Base-by-base conservation (phyloP, 306 rosid genomes). In the Vigna trinervia region DNA sequence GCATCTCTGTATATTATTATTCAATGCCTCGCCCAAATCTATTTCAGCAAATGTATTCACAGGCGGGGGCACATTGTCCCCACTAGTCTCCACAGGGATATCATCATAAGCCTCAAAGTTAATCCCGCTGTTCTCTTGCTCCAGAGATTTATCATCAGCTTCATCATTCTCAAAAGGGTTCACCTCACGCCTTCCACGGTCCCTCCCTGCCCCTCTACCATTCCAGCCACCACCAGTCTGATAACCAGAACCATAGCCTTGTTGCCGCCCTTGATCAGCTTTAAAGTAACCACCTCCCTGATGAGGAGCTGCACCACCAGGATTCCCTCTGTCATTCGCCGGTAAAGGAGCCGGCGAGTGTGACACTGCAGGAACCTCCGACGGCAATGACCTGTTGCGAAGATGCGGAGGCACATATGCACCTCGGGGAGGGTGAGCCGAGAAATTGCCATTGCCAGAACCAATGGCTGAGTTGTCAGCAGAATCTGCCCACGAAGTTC, bases 21-120 rank as follows among this genome's bases (percentile, higher is more conserved):
- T 91, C 82, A 91, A 84, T 5, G 88, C 90, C 1, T 88, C 92
- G 13, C 92, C 94, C 83, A 91, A 84, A 74, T 91, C 97, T 43
- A 91, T 91, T 71, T 85, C 92, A 0, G 92, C 94, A 46, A 91
- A 91, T 23, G 97, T 86, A 80, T 80, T 86, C 78, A 88, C 97
- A n/a, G 97, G 82, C 1, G 89, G 86, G 2, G 97, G 94, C 73
- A 89, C 94, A 74, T 89, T 88, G 32, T 81, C 76, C 81, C 94
- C 97, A 59, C 92, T 89, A 15, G 97, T 89, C 84, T 91, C 94
- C 67, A 91, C 92, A 4, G 97, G 97, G 69, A 91, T 91, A 79
- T 91, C 92, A 76, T 91, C 97, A 82, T 91, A 91, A 22, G 97
- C 97, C 12, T 89, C 97, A 78, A 91, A 91, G 79, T 91, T 91